Conservation (phyloP, 2,329 filamentous ascomycete species). For the Fusarium marasasianum region DNA sequence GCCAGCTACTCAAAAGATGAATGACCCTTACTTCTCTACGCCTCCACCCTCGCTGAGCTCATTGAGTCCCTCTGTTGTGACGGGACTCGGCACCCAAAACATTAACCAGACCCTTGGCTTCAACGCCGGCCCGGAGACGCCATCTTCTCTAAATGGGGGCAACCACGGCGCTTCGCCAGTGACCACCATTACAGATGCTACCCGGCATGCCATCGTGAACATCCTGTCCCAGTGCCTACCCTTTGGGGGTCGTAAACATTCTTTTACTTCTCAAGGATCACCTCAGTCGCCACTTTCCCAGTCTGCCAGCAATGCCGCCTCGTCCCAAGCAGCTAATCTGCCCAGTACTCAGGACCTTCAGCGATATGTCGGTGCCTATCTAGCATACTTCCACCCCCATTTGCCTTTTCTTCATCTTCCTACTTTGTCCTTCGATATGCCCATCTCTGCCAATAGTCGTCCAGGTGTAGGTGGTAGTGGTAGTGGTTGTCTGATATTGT, state of each 20-base stretch:
- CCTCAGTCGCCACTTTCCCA: constrained; percentile 64
- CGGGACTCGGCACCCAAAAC: constrained; percentile 68
- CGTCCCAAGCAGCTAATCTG: constrained; percentile 66
- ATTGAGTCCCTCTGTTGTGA: constrained; percentile 76
- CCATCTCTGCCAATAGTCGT: constrained; percentile 71
- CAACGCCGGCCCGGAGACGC: constrained; percentile 73
- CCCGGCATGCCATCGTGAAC: constrained; percentile 68
- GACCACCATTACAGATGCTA: constrained; percentile 72
- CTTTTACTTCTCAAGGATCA: constrained; percentile 64
- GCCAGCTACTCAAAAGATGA: constrained; percentile 73
- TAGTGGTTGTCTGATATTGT: constrained; percentile 84
- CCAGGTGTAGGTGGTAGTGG: constrained; percentile 78
- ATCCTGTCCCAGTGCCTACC: constrained; percentile 66
- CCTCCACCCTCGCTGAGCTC: constrained; percentile 78
- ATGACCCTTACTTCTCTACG: constrained; percentile 81
- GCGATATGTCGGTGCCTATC: constrained; percentile 88
- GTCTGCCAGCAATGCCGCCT: constrained; percentile 58
- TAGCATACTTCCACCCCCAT: constrained; percentile 93
- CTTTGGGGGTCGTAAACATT: constrained; percentile 71
- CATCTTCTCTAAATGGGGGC: constrained; percentile 75
- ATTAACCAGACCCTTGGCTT: constrained; percentile 74
- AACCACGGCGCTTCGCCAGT: constrained; percentile 67
- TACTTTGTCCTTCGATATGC: constrained; percentile 88
- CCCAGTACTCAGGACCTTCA: constrained; percentile 88
- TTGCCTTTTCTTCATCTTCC: constrained; percentile 93